Base-by-base conservation (phyloP, 371 early-diverging fungal genomes). In the Conidiobolus incongruus region DNA sequence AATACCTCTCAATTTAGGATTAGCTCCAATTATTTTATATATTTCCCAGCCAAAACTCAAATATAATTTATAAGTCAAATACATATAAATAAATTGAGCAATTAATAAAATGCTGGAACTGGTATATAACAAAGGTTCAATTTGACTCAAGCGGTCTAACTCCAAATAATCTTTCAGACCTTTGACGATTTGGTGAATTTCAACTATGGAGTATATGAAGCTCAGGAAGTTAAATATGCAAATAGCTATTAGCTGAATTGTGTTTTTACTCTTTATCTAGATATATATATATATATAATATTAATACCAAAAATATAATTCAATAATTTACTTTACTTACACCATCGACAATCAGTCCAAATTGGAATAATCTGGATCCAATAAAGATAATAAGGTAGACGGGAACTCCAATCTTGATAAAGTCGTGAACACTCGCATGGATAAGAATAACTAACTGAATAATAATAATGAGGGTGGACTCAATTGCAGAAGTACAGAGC, bases 11-110 rank as follows among this genome's bases (percentile, higher is more conserved):
- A 86, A 84, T 29, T 66, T 59, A 40, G 85, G 66, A 53, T 89
- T 86, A 3, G 92, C 90, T 2, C 92, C 92, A 52, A 92, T 86
- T 59, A 80, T 75, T 58, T 92, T 92, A 60, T 86, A 92, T 29
- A 92, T 82, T 52, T 76, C 77, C 90, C 90, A 92, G 32, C 90
- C 89, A 65, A 83, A 91, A 55, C 84, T 80, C 36, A 72, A 68
- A 54, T 85, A 88, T 28, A 87, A 60, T 22, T 49, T 53, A 45
- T 52, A 58, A 4, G 53, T 49, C 6, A 60, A 33, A 48, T 47
- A 56, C 12, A 47, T 41, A n/a, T 52, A 40, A 4, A 52, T 29
- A 19, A 35, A 35, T 29, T 56, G 53, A 0, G 47, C 46, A 22
- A 60, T 4, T 0, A 46, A 53, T 29, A 54, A 43, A 42, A 56